Evolutionary conservation across 2,329 filamentous ascomycete species (phyloP).

Genomic region (Trichoderma sp.): DNA sequence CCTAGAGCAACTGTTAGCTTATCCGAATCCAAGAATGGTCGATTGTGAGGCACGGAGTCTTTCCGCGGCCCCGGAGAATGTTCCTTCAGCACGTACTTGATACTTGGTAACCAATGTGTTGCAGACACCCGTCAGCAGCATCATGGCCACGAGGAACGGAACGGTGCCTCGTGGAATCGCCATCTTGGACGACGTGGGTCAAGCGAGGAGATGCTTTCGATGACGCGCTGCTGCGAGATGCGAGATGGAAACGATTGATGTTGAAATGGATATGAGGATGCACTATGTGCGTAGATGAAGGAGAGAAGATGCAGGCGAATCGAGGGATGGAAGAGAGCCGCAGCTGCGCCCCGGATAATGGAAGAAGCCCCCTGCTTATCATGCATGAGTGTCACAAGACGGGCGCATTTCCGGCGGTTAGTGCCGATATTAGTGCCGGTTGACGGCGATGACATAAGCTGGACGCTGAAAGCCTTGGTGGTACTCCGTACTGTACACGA

Average conservation of each 20-base stretch:
- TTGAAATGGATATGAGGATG: background rate
- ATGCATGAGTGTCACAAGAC: conserved; percentile 12
- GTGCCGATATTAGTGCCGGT: background rate
- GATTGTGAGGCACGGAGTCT: background rate
- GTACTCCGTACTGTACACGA: background rate
- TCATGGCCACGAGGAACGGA: conserved; percentile 88
- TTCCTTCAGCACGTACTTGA: conserved; percentile 57
- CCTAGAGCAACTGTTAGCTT: conserved; percentile 46
- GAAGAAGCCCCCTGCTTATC: conserved; percentile 11
- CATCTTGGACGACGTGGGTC: conserved; percentile 14
- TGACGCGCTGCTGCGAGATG: background rate
- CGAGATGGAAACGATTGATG: background rate
- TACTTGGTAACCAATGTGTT: conserved; percentile 97
- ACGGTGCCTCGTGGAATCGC: conserved; percentile 74
- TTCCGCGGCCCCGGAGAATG: background rate
- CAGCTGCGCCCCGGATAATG: conserved; percentile 3
- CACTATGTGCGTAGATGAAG: background rate
- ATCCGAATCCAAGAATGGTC: background rate
- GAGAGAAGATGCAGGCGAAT: background rate
- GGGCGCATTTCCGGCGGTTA: background rate
- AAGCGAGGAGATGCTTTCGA: background rate
- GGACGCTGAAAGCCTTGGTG: background rate
- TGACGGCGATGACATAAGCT: background rate
- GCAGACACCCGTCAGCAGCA: conserved; percentile 92
- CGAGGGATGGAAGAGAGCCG: background rate